Base-by-base conservation (phyloP, 805 yeast species). In the Lachancea sp. region DNA sequence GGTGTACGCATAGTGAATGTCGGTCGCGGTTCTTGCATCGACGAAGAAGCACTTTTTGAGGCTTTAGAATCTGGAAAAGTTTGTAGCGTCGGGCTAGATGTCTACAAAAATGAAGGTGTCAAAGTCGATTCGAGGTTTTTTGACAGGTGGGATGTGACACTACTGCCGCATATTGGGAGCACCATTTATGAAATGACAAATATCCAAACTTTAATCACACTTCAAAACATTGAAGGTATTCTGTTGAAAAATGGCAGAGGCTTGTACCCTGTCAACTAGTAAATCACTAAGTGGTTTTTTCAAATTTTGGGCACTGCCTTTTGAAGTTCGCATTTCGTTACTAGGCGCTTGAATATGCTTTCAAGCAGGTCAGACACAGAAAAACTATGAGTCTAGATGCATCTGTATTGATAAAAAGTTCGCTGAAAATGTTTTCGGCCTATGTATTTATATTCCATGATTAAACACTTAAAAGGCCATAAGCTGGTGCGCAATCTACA, bases 91-190 rank as follows among this genome's bases (percentile, higher is more conserved):
- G 92, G 90, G 0, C 56, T 82, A 23, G 95, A 84, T 52, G 95
- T 84, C 4, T 82, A 65, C 56, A 77, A 74, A 43, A 58, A 74
- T 18, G 95, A 84, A 58, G 85, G 85, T 5, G 36, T 50, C 0
- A 41, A 43, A 16, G 71, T 80, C 15, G 70, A 74, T 45, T 63
- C 67, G 11, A 74, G 68, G 24, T 67, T 80, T 29, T 47, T 72
- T 26, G 61, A 65, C 5, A 69, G 89, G 53, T 68, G 74, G 48
- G 87, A 83, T 55, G 83, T 83, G 12, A 61, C 78, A 0, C 60
- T 80, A 32, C 69, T 82, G 9, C 92, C 92, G 2, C 92, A 84
- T 57, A 55, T 82, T 34, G 92, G 86, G 0, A 78, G 86, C 17
- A 72, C 81, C 4, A 80, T 87, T 0, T 55, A 61, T 8, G 80